Conservation (phyloP, 2,329 filamentous ascomycete genomes). For the Ceratocystis smalleyi region DNA sequence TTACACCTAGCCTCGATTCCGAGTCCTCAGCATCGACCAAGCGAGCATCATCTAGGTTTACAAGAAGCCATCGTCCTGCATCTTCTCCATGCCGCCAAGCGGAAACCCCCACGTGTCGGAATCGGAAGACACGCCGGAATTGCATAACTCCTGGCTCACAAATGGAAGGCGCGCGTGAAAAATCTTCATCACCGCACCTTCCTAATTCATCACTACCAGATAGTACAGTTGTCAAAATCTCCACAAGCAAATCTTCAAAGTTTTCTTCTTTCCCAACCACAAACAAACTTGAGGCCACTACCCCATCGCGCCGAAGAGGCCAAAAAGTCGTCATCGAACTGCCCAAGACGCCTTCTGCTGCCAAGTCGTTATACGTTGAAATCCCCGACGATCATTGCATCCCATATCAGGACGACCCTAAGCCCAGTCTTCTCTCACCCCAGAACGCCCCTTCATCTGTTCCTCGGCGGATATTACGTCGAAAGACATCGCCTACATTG, state of each 20-base stretch:
- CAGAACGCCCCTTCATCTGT: not conserved
- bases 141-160: not conserved
- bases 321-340: not conserved
- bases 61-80: not conserved
- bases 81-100: not conserved
- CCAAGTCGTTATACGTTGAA: not conserved
- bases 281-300: not conserved
- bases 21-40: too few relatives aligned
- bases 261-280: not conserved
- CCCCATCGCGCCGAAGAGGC: not conserved
- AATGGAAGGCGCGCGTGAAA: not conserved
- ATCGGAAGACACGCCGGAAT: not conserved
- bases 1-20: too few relatives aligned
- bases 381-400: not conserved
- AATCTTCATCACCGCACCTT: not conserved
- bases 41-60: too few relatives aligned
- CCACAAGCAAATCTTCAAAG: not conserved
- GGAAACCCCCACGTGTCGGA: not conserved
- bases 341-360: not conserved
- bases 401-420: not conserved
- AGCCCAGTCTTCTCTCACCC: not conserved
- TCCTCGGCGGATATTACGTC: not conserved
- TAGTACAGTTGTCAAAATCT: not conserved
- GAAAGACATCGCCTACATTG: too few relatives aligned
- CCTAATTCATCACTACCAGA: not conserved